Evolutionary conservation across 345 rosid genomes (phyloP).

Genomic region (Pistacia integerrima): DNA sequence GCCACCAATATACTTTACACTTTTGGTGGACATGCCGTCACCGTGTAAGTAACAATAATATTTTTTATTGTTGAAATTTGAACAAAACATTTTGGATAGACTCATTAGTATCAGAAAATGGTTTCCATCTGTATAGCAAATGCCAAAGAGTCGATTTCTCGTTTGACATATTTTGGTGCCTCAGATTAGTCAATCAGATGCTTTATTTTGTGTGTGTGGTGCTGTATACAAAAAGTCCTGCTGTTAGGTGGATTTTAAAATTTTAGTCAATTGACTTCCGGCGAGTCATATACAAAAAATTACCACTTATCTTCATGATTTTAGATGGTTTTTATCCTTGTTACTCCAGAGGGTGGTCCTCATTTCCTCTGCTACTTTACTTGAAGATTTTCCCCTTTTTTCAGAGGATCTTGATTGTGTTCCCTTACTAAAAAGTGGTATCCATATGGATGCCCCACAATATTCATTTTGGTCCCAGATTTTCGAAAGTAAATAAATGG

Average conservation of each 20-base stretch:
- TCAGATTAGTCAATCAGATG: conserved; percentile 1
- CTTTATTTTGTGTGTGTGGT: conserved; percentile 1
- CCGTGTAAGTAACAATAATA: conserved; percentile 58
- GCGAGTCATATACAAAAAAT: neutral
- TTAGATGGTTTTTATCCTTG: neutral
- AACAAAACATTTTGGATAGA: neutral
- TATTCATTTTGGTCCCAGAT: neutral
- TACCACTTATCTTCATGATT: neutral
- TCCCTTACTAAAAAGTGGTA: conserved; percentile 5
- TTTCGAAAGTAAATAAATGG: neutral
- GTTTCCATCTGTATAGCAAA: neutral
- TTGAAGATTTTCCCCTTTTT: neutral
- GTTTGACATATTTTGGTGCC: neutral
- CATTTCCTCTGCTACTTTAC: conserved; percentile 9
- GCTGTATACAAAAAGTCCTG: neutral
- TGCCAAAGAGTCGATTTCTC: neutral
- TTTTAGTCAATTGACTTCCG: neutral
- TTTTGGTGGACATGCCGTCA: conserved; percentile 90
- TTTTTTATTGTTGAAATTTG: conserved; percentile 2
- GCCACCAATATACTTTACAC: conserved; percentile 89
- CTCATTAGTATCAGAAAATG: neutral
- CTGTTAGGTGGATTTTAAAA: neutral
- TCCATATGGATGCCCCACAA: neutral
- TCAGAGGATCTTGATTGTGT: conserved; percentile 14
- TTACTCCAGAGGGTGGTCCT: conserved; percentile 14